Base-by-base conservation (phyloP, 306 rosid species). In the Purshia tridentata region DNA sequence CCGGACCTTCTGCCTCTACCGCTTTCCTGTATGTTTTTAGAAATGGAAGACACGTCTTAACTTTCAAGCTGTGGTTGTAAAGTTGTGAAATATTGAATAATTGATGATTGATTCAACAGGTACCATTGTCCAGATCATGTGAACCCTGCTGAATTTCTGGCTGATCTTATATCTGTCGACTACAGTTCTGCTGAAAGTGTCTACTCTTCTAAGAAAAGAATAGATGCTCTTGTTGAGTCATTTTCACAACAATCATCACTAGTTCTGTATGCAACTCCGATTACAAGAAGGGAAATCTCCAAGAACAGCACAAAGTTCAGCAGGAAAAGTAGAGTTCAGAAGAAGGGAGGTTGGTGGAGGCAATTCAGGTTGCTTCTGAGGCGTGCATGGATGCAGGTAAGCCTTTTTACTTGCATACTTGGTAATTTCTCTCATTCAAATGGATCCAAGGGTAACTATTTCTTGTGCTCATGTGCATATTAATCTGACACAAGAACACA, bases 381-480 rank as follows among this genome's bases (percentile, higher is more conserved):
- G 85, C 93, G 97, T 63, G 98, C 97, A 44, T 91, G 98, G 97
- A 91, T 89, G 91, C 98, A 94, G 97, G 98, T 88, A 54, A 59
- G 70, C 64, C 71, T 59, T 72, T 78, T 65, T 15, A 6, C 52
- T 4, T 19, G 51, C 10, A 42, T 20, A n/a, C 74, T 55, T 54
- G 18, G n/a, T 69, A 29, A 3, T 67, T 49, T 29, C 57, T 23
- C 47, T 41, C 72, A 48, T 23, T 9, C 3, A 4, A 49, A 15
- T 39, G 29, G 3, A 37, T 39, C 15, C 40, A 6, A 15, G 19
- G 23, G 40, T 7, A 7, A 37, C 67, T 8, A 40, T 15, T 61
- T 6, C 12, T 57, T 9, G 5, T 29, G n/a, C 16, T 57, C 39
- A 5, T 58, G 6, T 2, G 13, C 9, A 23, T 5, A 52, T 52